These are phyloP conservation scores for Akanthomyces lecanii DNA, from an alignment of 2,329 filamentous ascomycete genomes.

Conservation along the genomic window DNA sequence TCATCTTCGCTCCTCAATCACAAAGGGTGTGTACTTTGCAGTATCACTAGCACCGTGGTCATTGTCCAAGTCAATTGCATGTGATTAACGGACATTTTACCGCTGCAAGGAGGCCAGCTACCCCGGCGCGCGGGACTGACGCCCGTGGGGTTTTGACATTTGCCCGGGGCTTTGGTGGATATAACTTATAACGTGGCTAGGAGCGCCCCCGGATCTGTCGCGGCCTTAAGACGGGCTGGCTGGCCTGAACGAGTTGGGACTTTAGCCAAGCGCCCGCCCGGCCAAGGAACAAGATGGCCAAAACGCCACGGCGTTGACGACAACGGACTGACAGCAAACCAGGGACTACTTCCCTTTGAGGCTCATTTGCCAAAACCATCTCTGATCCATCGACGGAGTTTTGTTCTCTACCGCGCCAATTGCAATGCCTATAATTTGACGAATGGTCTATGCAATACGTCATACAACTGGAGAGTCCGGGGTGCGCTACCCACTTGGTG, in stretches of 20 bases:
- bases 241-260: not conserved
- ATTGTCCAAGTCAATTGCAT: no score
- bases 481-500: conserved; percentile 8
- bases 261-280: not conserved
- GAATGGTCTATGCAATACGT: not conserved
- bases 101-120: not conserved
- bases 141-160: not conserved
- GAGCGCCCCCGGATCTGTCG: not conserved
- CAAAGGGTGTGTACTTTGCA: no score
- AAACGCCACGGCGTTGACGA: not conserved
- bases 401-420: no score
- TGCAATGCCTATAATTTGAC: not conserved
- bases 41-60: no score
- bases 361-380: not conserved
- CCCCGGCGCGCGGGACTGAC: not conserved
- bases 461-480: conserved; percentile 11
- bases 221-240: not conserved
- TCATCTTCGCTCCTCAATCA: no score
- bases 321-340: not conserved
- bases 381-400: not conserved
- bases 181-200: no score
- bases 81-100: no score
- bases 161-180: not conserved
- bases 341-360: not conserved
- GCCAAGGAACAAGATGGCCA: no score